phyloP scores from a whole-genome alignment of 2,329 filamentous ascomycete genomes.

The Davidsoniella virescens region DNA sequence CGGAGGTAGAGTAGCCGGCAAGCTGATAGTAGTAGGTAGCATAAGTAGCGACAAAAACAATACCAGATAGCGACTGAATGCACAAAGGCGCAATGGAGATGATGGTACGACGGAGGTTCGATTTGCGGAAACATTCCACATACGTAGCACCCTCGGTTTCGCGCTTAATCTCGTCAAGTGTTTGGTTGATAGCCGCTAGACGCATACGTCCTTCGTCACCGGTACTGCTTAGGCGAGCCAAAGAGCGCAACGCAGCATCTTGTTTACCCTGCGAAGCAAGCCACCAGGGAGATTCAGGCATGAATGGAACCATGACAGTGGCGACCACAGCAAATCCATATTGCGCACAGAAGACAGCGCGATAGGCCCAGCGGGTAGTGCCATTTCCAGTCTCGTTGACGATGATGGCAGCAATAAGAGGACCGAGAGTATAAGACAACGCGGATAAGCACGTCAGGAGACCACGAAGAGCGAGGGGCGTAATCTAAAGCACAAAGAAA shows the following conservation, averaged over 20 bases:
- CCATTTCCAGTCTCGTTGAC: slow-evolving; percentile 19
- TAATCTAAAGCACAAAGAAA: slow-evolving; percentile 13
- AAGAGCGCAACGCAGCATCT: slow-evolving; percentile 21
- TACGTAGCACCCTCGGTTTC: slow-evolving; percentile 25
- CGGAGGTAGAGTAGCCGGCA: slow-evolving; percentile 23
- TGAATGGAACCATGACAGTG: slow-evolving; percentile 17
- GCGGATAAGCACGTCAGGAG: slow-evolving; percentile 19
- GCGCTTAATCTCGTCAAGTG: slow-evolving; percentile 20
- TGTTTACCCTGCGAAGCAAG: slow-evolving; percentile 20
- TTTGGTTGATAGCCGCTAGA: slow-evolving; percentile 15
- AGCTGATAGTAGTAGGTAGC: slow-evolving; percentile 28
- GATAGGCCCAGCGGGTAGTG: slow-evolving; percentile 22
- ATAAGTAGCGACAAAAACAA: slow-evolving; percentile 23
- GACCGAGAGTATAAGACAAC: slow-evolving; percentile 20
- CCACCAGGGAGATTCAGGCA: slow-evolving; percentile 21
- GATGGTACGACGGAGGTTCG: slow-evolving; percentile 15
- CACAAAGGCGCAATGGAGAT: slow-evolving; percentile 23
- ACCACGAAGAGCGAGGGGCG: slow-evolving; percentile 18
- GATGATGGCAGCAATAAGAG: slow-evolving; percentile 20
- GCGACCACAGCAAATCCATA: slow-evolving; percentile 21
- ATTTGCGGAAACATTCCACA: slow-evolving; percentile 24
- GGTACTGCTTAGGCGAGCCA: slow-evolving; percentile 18
- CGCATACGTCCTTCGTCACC: neutral
- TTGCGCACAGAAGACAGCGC: slow-evolving; percentile 17
- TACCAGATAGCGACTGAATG: slow-evolving; percentile 22